These are phyloP conservation scores for Beta macrorhiza DNA, from an alignment of 179 eudicot genomes.

Conservation along the genomic window DNA sequence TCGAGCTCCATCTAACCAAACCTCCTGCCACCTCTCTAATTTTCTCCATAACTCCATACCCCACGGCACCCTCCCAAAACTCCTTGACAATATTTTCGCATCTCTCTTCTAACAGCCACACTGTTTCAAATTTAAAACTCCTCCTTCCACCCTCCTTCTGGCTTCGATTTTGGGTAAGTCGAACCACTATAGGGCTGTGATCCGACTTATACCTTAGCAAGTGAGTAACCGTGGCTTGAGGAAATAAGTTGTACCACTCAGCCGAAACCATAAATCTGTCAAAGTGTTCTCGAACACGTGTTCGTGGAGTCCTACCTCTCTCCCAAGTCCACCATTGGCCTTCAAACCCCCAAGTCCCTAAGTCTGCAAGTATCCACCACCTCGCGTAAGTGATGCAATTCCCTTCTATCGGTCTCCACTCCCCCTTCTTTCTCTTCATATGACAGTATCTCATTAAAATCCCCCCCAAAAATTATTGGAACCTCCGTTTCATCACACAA, in stretches of 20 bases:
- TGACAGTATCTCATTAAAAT: background rate
- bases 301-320: background rate
- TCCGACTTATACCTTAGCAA: background rate
- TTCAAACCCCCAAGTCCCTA: background rate
- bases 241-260: background rate
- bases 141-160: background rate
- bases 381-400: background rate
- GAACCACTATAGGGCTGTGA: background rate
- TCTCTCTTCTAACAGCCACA: background rate
- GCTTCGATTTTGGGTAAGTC: background rate
- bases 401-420: background rate
- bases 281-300: background rate
- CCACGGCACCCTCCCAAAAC: background rate
- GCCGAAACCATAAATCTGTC: background rate
- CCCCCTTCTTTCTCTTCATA: background rate
- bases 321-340: background rate
- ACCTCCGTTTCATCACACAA: background rate
- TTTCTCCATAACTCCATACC: accelerated
- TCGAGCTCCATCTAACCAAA: background rate
- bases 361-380: background rate
- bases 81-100: background rate
- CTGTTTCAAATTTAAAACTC: background rate
- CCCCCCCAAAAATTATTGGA: background rate
- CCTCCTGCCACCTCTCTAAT: background rate
- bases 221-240: background rate